Base-by-base conservation (phyloP, 495 filamentous ascomycete species). In the Aspergillus homomorphus region DNA sequence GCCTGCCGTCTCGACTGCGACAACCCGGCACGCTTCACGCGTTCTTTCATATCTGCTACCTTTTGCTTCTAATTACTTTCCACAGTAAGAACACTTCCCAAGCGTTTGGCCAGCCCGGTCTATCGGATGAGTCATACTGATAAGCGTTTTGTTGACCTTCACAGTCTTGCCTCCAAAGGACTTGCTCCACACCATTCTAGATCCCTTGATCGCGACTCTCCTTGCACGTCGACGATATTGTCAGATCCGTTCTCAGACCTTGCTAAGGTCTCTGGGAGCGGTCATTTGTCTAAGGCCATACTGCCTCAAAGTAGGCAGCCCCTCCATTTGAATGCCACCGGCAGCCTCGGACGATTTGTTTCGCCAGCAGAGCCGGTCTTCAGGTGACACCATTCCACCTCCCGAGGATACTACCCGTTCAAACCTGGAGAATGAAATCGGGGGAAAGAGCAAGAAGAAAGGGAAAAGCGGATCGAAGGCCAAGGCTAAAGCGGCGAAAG, bases 391-490 rank as follows among this genome's bases (percentile, higher is more conserved):
- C 43, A 68, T 45, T 48, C 55, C 72, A 23, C 62, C 69, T 50
- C 48, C 56, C 18, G 65, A 73, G 43, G 69, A 73, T 57, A 62
- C 53, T 15, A 65, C 53, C 43, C 65, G 51, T 51, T 33, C 55
- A 12, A 61, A 56, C 54, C 61, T 66, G 62, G 73, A 80, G 62
- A 69, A 76, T 71, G 75, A 77, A 50, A 66, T 69, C 45, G 69
- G 67, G 62, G 71, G 73, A 54, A 80, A 77, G 54, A 65, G 63
- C 66, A 75, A 77, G 60, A 77, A 78, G 73, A 79, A 80, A 71
- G 74, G 73, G 22, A 73, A 73, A 64, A 66, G 63, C 53, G 76
- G 72, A 59, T 63, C 65, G 26, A 70, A 70, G 56, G 65, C 57
- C 65, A 77, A 76, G 65, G 63, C 65, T 50, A 80, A 76, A 59